Evolutionary conservation across 2,329 filamentous ascomycete genomes (phyloP), one percentile per base, ranked within the genome.

Genomic region (Podosphaera xanthii): DNA sequence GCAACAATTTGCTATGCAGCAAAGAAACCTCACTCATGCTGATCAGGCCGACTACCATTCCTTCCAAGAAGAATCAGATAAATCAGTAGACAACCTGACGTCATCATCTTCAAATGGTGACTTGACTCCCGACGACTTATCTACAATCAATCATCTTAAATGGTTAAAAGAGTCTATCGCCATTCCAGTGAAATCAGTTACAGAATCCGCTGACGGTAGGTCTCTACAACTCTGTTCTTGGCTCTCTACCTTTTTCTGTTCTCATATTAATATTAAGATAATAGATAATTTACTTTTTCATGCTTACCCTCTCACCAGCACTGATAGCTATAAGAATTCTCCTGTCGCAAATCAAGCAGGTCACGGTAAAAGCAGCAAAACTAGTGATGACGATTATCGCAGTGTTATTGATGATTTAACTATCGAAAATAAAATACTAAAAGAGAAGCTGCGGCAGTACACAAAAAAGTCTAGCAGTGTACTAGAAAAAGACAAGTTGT

Each of bases 361-460:
- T 35, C 38, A 48, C 3, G 34, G 3, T 5, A 61, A 60, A n/a
- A 62, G 60, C 53, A 61, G 59, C 12, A 35, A 35, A 22, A 67
- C 64, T 55, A 64, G 63, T 40, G 81, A 79, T 35, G 86, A 86
- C 60, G 87, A 90, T 59, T 90, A 82, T 61, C 77, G 87, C 54
- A 84, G 84, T 63, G 86, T 94, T 14, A 94, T 94, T 55, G 87
- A 94, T 65, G 88, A 94, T 67, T 71, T 94, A 60, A 94, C 87
- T 0, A 74, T 94, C 34, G 84, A 89, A 67, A 94, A 92, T 68
- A 86, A 87, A 68, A 83, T 81, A 58, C 70, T 94, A 61, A 89
- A 83, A 71, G 81, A 84, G 64, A 81, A 82, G 65, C 66, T 94
- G 59, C 84, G 79, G 65, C 82, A 79, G 58, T 86, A 86, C 62